phyloP scores from a whole-genome alignment of 148 eudicot genomes.

The Chenopodium berlandieri region DNA sequence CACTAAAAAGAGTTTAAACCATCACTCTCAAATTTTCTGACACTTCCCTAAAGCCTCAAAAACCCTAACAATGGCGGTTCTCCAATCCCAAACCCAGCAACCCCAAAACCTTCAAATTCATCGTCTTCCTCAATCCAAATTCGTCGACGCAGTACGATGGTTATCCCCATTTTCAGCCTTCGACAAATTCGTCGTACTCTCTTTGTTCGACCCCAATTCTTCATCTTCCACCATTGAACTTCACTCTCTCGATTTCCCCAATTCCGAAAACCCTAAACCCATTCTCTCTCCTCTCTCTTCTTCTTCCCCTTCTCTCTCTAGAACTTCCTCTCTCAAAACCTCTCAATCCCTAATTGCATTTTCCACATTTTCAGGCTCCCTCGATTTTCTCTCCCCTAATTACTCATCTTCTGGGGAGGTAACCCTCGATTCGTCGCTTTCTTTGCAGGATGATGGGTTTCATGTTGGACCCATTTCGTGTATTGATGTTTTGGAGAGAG shows the following conservation, averaged over 20 bases:
- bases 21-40: background rate
- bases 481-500: conserved; percentile 59
- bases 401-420: conserved; percentile 17
- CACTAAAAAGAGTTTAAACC: no score
- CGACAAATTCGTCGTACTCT: conserved; percentile 53
- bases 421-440: conserved; percentile 15
- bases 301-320: conserved; percentile 35
- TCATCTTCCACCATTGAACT: conserved; percentile 47
- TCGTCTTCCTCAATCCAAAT: conserved; percentile 54
- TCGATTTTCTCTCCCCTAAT: conserved; percentile 45
- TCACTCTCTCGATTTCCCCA: conserved; percentile 40
- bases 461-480: conserved; percentile 55
- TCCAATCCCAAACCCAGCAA: conserved; percentile 17
- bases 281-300: conserved; percentile 41
- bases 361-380: conserved; percentile 48
- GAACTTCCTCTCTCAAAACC: conserved; percentile 54
- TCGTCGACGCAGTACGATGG: conserved; percentile 70
- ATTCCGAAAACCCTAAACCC: conserved; percentile 22
- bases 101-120: conserved; percentile 41
- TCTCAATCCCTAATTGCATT: conserved; percentile 45
- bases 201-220: conserved; percentile 51
- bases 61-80: conserved; percentile 53
- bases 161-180: conserved; percentile 60
- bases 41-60: conserved; percentile 27
- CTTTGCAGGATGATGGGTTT: conserved; percentile 38